phyloP scores from a whole-genome alignment of 805 yeast species.

The Sugiyamaella valdiviana region DNA sequence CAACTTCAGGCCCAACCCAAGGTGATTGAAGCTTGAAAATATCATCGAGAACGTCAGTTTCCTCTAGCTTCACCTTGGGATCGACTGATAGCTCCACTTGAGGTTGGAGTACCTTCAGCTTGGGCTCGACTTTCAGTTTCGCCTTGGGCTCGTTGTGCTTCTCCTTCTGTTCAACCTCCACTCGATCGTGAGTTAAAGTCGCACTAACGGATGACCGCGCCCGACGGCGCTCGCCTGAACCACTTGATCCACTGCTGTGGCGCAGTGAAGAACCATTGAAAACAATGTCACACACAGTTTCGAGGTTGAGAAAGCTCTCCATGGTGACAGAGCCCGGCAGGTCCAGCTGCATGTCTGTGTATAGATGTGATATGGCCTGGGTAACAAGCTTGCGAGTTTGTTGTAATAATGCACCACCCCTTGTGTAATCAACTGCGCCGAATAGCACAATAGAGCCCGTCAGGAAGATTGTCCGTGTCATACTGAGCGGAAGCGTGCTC shows the following conservation, averaged over 20 bases:
- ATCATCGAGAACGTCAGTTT: neutral
- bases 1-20: neutral
- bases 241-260: neutral
- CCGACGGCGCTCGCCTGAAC: neutral
- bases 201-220: neutral
- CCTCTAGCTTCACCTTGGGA: neutral
- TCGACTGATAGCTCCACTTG: too few species aligned
- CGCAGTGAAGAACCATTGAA: conserved; percentile 9
- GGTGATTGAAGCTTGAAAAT: neutral
- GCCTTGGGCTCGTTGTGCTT: too few species aligned
- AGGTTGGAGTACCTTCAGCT: too few species aligned
- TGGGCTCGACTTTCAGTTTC: too few species aligned
- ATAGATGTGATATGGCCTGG: conserved; percentile 19
- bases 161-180: too few species aligned
- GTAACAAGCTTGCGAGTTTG: conserved; percentile 55
- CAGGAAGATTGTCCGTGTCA: conserved; percentile 21
- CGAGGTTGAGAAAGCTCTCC: conserved; percentile 18
- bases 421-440: conserved; percentile 74
- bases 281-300: conserved; percentile 18
- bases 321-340: conserved; percentile 21
- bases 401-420: conserved; percentile 74
- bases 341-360: conserved; percentile 18
- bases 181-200: neutral
- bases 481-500: conserved; percentile 28
- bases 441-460: conserved; percentile 28